These are phyloP conservation scores for Hygrophoropsis aurantiaca DNA, from an alignment of 768 basidiomycete species.

Conservation along the genomic window DNA sequence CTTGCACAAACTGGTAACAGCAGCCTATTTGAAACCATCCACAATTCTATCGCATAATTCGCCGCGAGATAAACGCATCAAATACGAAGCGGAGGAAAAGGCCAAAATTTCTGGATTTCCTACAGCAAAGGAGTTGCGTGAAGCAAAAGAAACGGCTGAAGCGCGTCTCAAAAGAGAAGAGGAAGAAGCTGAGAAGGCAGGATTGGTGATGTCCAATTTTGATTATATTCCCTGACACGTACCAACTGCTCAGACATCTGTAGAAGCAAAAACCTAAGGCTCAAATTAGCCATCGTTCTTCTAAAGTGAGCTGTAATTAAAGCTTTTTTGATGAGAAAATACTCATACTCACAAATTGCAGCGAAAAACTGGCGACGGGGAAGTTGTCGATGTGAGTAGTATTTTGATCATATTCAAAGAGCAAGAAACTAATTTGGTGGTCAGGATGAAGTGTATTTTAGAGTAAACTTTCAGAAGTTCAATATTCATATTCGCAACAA, in stretches of 20 bases:
- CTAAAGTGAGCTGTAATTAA: conserved; percentile 44
- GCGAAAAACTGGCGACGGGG: conserved; percentile 51
- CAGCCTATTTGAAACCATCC: conserved; percentile 76
- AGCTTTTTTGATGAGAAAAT: conserved; percentile 6
- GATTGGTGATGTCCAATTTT: conserved; percentile 52
- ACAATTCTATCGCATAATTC: conserved; percentile 77
- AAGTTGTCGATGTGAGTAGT: conserved; percentile 64
- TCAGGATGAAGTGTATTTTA: conserved; percentile 74
- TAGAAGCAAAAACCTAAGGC: conserved; percentile 69
- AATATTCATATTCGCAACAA: conserved; percentile 85
- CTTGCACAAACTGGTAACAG: conserved; percentile 69
- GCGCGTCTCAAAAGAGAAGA: conserved; percentile 67
- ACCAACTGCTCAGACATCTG: conserved; percentile 19
- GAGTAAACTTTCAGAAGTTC: conserved; percentile 88
- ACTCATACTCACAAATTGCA: conserved; percentile 33
- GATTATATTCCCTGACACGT: not conserved
- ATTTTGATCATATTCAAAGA: conserved; percentile 1
- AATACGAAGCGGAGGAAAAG: conserved; percentile 80
- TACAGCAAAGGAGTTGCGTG: conserved; percentile 73
- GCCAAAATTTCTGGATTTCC: conserved; percentile 73
- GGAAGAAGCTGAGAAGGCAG: conserved; percentile 70
- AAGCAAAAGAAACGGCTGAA: conserved; percentile 66
- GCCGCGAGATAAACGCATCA: conserved; percentile 75
- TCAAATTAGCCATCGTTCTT: conserved; percentile 38
- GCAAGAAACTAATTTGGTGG: conserved; percentile 5